A percentile compares a stretch with the other conserved stretches of the same genome.
Evolutionary conservation across 768 basidiomycete genomes (phyloP).

Genomic region (Ramaria rubella): DNA sequence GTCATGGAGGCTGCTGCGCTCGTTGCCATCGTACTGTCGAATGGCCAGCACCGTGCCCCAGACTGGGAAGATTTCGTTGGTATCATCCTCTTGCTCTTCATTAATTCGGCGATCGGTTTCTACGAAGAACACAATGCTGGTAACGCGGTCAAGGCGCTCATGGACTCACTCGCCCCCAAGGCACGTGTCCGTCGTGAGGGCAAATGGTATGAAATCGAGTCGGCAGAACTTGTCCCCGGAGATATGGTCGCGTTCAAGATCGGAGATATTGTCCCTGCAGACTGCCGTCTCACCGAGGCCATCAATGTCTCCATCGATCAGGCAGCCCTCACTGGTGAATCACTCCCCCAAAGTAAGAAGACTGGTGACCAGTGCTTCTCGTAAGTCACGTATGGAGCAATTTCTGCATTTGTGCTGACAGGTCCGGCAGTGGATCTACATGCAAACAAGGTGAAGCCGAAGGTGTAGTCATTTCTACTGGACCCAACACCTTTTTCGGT

Average conservation of each 20-base stretch:
- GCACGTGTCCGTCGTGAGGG: slow-evolving; percentile 88
- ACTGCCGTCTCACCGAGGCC: slow-evolving; percentile 93
- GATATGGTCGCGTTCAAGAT: slow-evolving; percentile 98
- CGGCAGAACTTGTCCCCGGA: slow-evolving; percentile 83
- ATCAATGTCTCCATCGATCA: slow-evolving; percentile 98
- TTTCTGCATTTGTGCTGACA: slow-evolving; percentile 10
- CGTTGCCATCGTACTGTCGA: slow-evolving; percentile 92
- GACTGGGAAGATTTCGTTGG: slow-evolving; percentile 98
- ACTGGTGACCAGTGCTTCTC: slow-evolving; percentile 96
- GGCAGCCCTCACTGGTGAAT: slow-evolving; percentile 97
- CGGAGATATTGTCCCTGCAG: slow-evolving; percentile 96
- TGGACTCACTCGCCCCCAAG: slow-evolving; percentile 99
- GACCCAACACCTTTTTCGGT: slow-evolving; percentile 98
- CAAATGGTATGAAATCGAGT: slow-evolving; percentile 86
- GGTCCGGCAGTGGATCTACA: slow-evolving; percentile 70
- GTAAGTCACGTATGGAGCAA: slow-evolving; percentile 40
- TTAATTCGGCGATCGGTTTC: slow-evolving; percentile 98
- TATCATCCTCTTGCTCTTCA: slow-evolving; percentile 83
- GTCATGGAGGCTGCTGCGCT: slow-evolving; percentile 98
- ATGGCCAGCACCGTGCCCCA: slow-evolving; percentile 78
- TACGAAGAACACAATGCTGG: slow-evolving; percentile 96
- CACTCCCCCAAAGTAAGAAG: slow-evolving; percentile 89
- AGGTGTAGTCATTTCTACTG: slow-evolving; percentile 97
- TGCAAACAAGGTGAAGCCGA: slow-evolving; percentile 99
- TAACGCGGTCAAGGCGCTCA: slow-evolving; percentile 98